Evolutionary conservation across 1,139 yeast genomes (phyloP), one percentile per base, ranked within the genome.

Genomic region (Meyerozyma smithsonii): DNA sequence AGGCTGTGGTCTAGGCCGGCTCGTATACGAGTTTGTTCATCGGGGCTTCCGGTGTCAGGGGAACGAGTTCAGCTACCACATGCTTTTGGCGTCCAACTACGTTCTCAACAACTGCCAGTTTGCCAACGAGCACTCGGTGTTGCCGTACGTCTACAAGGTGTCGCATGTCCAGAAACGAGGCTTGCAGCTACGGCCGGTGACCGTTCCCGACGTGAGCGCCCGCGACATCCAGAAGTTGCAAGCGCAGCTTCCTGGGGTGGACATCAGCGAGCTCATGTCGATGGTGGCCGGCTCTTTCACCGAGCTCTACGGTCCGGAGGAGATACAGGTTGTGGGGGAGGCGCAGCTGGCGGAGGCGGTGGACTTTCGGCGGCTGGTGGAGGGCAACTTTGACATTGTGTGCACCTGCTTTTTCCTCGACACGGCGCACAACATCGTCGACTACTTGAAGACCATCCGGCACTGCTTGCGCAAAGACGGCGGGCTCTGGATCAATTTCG

Each of bases 401-500:
- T 72, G 79, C 2, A 86, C 96, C 0, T 77, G 84, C 40, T 89
- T 83, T 58, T 89, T 88, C 57, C 59, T 89, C 16, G 96, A 89
- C 52, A 88, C 96, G 0, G 81, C 92, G 0, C 67, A 79, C 14
- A 84, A 88, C 52, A 66, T 88, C 15, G 69, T 87, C 34, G 86
- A 83, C 39, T 87, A 88, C 45, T 46, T 89, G 35, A 72, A 69
- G 41, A 66, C 87, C 0, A 75, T 89, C 1, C 56, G 66, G 15
- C 68, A 79, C 46, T 66, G 77, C 16, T 55, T 87, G 41, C 66
- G 66, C 36, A 56, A 65, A 0, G 36, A 28, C n/a, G 75, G 74
- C 5, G 95, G 94, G 0, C 48, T 64, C 11, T 88, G 96, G 96
- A 68, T 87, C 41, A 89, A 89, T 57, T 77, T 83, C 51, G 97